Conservation (phyloP, 306 rosid genomes). For the Malus asiatica region DNA sequence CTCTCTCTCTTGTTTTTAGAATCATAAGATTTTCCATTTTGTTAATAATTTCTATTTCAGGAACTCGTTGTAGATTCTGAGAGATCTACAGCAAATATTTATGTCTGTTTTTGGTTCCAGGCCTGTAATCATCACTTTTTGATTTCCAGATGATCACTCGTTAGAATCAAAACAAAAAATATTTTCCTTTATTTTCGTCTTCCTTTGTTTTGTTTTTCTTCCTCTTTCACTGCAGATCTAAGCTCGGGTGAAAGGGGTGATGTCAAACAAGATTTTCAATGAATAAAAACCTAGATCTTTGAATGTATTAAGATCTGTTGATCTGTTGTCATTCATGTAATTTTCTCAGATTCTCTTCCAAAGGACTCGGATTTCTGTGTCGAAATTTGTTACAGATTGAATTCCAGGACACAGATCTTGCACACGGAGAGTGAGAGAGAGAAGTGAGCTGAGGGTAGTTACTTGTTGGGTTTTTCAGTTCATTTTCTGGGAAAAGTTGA, state of each 20-base stretch:
- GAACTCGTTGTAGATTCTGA: constrained; percentile 25
- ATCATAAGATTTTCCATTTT: neutral
- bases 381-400: neutral
- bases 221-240: constrained; percentile 25
- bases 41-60: constrained; percentile 13
- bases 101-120: neutral
- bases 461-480: neutral
- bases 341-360: neutral
- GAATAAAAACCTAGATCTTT: neutral
- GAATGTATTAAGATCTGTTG: neutral
- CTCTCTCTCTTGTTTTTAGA: constrained; percentile 9
- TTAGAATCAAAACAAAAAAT: neutral
- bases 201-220: neutral
- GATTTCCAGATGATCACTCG: constrained; percentile 23
- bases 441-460: neutral
- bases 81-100: constrained; percentile 28
- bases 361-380: neutral
- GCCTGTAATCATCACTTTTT: constrained; percentile 31
- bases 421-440: neutral
- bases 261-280: neutral
- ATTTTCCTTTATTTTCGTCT: constrained; percentile 9
- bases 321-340: constrained; percentile 2
- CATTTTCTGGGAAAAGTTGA: neutral
- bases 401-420: neutral
- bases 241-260: constrained; percentile 3